phyloP scores from a whole-genome alignment of 2,329 filamentous ascomycete genomes.

The Scolecobasidium constrictum region DNA sequence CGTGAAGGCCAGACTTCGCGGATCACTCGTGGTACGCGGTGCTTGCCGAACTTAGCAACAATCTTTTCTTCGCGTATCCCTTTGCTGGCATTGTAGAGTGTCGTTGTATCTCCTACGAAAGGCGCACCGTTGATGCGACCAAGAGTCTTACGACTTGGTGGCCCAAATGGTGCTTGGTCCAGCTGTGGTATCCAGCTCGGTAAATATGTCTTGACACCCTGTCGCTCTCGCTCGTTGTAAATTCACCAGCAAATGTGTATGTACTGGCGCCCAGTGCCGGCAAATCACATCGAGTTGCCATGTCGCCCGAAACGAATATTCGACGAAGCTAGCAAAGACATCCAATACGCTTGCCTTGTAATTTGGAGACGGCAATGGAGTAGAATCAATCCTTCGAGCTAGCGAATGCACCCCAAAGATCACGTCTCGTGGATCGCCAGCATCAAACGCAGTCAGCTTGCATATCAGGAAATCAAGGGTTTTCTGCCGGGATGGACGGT shows the following conservation, averaged over 20 bases:
- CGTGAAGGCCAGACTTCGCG: too few relatives aligned
- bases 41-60: not conserved
- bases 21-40: too few relatives aligned
- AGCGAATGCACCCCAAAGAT: not conserved
- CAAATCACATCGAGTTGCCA: not conserved
- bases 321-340: not conserved
- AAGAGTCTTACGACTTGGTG: not conserved
- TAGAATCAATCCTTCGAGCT: not conserved
- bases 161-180: not conserved
- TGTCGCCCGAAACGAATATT: not conserved
- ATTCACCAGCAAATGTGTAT: not conserved
- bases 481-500: not conserved
- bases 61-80: too few relatives aligned
- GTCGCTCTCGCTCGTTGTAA: not conserved
- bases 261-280: not conserved
- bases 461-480: not conserved
- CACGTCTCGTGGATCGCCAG: not conserved
- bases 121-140: not conserved
- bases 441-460: not conserved
- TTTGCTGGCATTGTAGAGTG: not conserved
- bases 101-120: not conserved
- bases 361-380: not conserved
- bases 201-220: not conserved
- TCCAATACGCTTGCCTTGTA: not conserved
- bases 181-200: not conserved